Percentiles rank a stretch among this genome's conserved stretches.
Evolutionary conservation across 306 rosid species (phyloP).

Genomic region (Acacia confusa): DNA sequence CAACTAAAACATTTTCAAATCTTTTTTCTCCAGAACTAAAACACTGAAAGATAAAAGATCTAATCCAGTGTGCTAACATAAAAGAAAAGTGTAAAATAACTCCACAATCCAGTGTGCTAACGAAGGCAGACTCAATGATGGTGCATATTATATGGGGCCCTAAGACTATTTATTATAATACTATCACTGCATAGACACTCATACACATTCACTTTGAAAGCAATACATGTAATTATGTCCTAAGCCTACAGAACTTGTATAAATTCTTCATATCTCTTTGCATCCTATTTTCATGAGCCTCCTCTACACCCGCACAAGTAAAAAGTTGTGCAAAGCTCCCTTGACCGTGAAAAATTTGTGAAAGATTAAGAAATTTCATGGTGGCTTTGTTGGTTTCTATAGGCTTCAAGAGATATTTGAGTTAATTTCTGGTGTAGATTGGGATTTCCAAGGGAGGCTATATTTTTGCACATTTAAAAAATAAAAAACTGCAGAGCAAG

Average conservation of each 20-base stretch:
- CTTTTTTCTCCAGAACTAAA: not conserved
- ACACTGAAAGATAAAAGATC: not conserved
- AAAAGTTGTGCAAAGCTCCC: not conserved
- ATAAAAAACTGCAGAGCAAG: not conserved
- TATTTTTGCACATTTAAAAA: not conserved
- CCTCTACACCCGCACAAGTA: not conserved
- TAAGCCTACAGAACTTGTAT: not conserved
- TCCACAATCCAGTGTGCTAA: not conserved
- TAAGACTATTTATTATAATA: not conserved
- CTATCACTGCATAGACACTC: not conserved
- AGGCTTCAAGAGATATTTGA: not conserved
- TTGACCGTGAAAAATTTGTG: not conserved
- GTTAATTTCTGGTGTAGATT: not conserved
- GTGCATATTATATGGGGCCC: not conserved
- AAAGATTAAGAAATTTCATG: not conserved
- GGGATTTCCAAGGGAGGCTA: not conserved
- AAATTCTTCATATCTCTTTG: not conserved
- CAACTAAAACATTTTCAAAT: not conserved
- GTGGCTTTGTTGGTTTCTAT: not conserved
- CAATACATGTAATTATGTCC: not conserved
- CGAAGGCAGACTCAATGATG: not conserved
- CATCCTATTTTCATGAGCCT: not conserved
- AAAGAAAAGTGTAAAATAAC: not conserved
- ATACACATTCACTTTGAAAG: not conserved
- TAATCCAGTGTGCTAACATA: not conserved